These are phyloP conservation scores for Chimonanthus praecox DNA, from an alignment of 164 flowering plant genomes.

Conservation along the genomic window DNA sequence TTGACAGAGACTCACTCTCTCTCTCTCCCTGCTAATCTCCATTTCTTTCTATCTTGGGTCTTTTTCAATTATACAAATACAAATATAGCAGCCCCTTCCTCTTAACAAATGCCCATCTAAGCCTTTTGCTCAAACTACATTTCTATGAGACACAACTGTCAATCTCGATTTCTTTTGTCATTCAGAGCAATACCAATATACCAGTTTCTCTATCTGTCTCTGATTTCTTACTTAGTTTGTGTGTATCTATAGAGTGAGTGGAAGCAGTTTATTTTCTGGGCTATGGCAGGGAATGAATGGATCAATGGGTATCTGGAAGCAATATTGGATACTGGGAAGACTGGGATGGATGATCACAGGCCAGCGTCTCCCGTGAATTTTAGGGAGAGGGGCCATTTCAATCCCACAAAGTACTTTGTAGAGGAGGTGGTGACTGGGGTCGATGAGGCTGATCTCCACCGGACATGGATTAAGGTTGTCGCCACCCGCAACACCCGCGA, in stretches of 20 bases:
- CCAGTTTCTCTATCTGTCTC: not conserved
- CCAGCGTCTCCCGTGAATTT: constrained; percentile 20
- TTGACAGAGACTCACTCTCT: not conserved
- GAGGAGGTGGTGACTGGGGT: constrained; percentile 90
- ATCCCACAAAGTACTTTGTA: constrained; percentile 83
- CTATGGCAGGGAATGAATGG: constrained; percentile 93
- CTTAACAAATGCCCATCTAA: too few species aligned
- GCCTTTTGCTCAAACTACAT: too few species aligned
- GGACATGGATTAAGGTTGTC: constrained; percentile 97
- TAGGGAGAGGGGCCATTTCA: constrained; percentile 57
- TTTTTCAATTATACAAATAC: too few species aligned
- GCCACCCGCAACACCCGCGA: constrained; percentile 90
- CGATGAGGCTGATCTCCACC: constrained; percentile 81
- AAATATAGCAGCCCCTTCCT: too few species aligned
- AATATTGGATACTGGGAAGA: constrained; percentile 57
- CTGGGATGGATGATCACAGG: constrained; percentile 41
- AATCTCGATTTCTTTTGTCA: too few species aligned
- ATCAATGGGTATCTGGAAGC: constrained; percentile 92
- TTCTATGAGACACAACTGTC: too few species aligned
- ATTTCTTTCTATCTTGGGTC: too few species aligned
- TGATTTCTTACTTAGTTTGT: not conserved
- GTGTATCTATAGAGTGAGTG: not conserved
- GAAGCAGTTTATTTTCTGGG: not conserved
- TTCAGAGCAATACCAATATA: not conserved
- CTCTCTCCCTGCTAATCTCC: not conserved